Conservation (phyloP, 257 asterid species). For the Forsythia viridissima region DNA sequence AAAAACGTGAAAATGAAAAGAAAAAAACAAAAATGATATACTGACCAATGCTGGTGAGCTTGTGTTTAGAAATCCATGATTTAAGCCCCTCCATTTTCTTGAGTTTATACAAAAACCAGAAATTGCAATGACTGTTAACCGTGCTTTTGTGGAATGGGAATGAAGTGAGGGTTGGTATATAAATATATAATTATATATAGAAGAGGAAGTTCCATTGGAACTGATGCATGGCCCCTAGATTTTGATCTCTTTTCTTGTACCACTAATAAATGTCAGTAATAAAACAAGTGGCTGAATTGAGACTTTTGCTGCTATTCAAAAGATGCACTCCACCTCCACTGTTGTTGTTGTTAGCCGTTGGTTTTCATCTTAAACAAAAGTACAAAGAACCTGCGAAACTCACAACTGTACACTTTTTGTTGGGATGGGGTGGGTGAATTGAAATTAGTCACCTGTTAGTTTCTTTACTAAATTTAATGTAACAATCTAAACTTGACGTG, state of each 20-base stretch:
- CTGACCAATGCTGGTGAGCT: constrained; percentile 72
- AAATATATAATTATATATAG: not conserved
- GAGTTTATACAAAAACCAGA: not conserved
- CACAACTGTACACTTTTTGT: not conserved
- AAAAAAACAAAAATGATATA: not conserved
- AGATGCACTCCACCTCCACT: not conserved
- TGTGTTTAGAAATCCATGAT: constrained; percentile 74
- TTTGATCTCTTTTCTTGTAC: constrained; percentile 25
- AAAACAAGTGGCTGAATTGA: constrained; percentile 35
- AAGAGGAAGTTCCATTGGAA: not conserved
- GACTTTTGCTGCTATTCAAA: not conserved
- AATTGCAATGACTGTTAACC: not conserved
- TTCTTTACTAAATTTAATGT: no score
- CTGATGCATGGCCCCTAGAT: constrained; percentile 36
- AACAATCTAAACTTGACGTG: no score
- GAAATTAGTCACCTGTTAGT: no score
- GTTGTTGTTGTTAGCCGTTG: constrained; percentile 15
- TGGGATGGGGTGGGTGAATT: not conserved
- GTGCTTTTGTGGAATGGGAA: not conserved
- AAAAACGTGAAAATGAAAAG: not conserved
- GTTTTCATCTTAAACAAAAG: constrained; percentile 9
- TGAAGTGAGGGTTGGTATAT: constrained; percentile 15
- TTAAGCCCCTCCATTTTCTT: constrained; percentile 56
- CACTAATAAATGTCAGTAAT: not conserved
- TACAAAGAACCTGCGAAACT: not conserved